Base-by-base conservation (phyloP, 805 yeast genomes). In the Lipomyces sp. region DNA sequence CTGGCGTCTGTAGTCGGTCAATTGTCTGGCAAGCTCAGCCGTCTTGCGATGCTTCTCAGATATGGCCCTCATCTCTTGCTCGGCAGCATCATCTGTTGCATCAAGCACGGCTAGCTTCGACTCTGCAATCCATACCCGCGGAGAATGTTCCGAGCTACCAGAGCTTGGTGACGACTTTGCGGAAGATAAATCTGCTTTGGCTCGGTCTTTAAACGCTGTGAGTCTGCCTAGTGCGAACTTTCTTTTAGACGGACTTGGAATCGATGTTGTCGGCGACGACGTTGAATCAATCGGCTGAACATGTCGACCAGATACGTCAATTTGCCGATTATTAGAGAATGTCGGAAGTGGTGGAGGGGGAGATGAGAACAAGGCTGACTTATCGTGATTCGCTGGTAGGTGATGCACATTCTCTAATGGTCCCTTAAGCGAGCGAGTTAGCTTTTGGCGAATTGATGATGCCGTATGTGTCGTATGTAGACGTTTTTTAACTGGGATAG, bases 11-110 rank as follows among this genome's bases (percentile, higher is more conserved):
- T 29, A 45, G 4, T 58, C 57, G 1, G 64, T 64, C 8, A 68
- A 48, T 15, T 66, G 63, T 24, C 57, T 33, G 4, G 71, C 71
- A 48, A 66, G 24, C 33, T 53, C 64, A 7, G 53, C 60, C 39
- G 56, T 42, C 35, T 58, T 59, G 15, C 54, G 59, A 42, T 53
- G 60, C 34, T 50, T 10, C 2, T 45, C 24, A n/a, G 64, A 68
- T 29, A 68, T 60, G n/a, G 24, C 54, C 15, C 57, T 34, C 59
- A 68, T 66, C 39, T 68, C 70, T 33, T 58, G 60, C 29, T 68
- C 71, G 3, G 71, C 71, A 2, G 62, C 51, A 6, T 48, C 24
- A 39, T 68, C 70, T 24, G 24, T 50, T 2, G n/a, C 65, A 48
- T 68, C 71, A 11, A 33, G 48, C 32, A 37, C 48, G n/a, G 13